Evolutionary conservation across 306 rosid genomes (phyloP), one percentile per base, ranked within the genome.

Genomic region (Trifolium repens): DNA sequence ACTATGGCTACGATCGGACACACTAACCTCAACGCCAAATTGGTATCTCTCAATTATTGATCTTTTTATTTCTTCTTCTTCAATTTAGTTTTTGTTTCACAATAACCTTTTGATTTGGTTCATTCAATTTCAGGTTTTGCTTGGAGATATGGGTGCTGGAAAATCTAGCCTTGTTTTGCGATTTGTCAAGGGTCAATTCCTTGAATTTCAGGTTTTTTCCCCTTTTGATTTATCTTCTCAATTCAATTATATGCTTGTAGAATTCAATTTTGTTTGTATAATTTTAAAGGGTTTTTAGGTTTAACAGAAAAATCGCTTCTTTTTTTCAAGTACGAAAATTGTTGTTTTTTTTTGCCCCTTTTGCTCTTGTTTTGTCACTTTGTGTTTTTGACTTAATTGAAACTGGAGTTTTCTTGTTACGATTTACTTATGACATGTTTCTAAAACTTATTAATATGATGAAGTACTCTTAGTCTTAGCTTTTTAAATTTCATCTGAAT

Each of bases 111-210:
- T 32, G 9, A 26, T 71, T 72, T 5, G 71, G 5, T 52, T 5
- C 0, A 14, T 19, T 43, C 19, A 22, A 78, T 78, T 75, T 55
- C 83, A 85, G 88, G 88, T 85, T 74, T 81, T 85, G 50, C 85
- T 85, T 3, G 88, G 88, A 9, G 88, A 85, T 52, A 81, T 85
- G 88, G 88, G 88, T 63, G 84, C 88, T 4, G 88, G 88, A 37
- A 85, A 85, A 81, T 85, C 88, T 5, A 85, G 88, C 71, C 83
- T 85, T 69, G 88, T 85, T 43, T 78, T 85, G 83, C 88, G 88
- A 32, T 85, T 85, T 61, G 88, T 85, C 54, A 85, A 81, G 88
- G 88, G 88, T 62, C 88, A 85, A 74, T 85, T 85, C 67, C 88
- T 59, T 59, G 88, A 85, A 81, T 85, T 78, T 42, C 88, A 85